Evolutionary conservation across 2,329 filamentous ascomycete genomes (phyloP).

Genomic region (Ustulina deusta): DNA sequence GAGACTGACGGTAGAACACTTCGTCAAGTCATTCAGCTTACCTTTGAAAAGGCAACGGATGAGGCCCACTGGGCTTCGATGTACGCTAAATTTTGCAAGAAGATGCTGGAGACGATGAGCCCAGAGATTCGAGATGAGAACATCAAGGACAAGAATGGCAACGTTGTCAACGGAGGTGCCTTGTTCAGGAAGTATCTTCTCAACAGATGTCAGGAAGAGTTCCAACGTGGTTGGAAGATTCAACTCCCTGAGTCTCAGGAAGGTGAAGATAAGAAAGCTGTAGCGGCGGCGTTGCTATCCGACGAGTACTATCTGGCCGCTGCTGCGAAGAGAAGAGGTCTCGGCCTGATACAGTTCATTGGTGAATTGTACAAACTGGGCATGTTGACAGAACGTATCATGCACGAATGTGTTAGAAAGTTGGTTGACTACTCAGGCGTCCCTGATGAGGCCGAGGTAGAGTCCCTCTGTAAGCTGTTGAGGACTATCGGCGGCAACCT

Average conservation of each 20-base stretch:
- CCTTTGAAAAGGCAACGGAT: slow-evolving; percentile 98
- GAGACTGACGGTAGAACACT: slow-evolving; percentile 94
- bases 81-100: slow-evolving; percentile 98
- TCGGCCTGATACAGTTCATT: slow-evolving; percentile 98
- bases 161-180: slow-evolving; percentile 89
- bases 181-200: slow-evolving; percentile 98
- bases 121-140: slow-evolving; percentile 94
- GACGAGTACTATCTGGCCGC: slow-evolving; percentile 97
- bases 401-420: slow-evolving; percentile 99
- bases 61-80: slow-evolving; percentile 98
- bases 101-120: slow-evolving; percentile 96
- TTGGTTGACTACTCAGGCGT: slow-evolving; percentile 93
- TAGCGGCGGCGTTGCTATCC: slow-evolving; percentile 85
- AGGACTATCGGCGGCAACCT: slow-evolving; percentile 91
- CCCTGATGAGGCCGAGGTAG: slow-evolving; percentile 95
- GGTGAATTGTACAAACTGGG: slow-evolving; percentile 98
- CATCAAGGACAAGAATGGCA: slow-evolving; percentile 89
- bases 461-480: slow-evolving; percentile 93
- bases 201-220: slow-evolving; percentile 98
- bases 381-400: slow-evolving; percentile 99
- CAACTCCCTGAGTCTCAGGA: slow-evolving; percentile 78
- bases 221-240: slow-evolving; percentile 96
- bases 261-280: slow-evolving; percentile 69
- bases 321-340: slow-evolving; percentile 93
- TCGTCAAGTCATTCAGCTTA: slow-evolving; percentile 97